phyloP scores from a whole-genome alignment of 2,329 filamentous ascomycete genomes.

The Biscogniauxia sp. region DNA sequence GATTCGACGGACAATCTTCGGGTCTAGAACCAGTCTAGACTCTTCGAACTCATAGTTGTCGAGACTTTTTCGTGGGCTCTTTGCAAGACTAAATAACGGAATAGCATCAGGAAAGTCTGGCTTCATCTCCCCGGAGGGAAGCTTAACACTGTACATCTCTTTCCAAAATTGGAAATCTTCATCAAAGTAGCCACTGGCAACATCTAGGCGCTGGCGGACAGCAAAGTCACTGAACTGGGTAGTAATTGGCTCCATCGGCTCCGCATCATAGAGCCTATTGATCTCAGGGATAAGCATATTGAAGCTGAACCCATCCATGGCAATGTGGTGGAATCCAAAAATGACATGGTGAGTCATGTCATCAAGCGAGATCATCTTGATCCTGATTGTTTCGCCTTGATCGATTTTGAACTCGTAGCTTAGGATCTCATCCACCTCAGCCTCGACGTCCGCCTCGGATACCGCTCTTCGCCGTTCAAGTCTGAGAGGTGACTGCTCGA shows the following conservation, averaged over 20 bases:
- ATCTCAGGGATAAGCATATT: slow-evolving; percentile 12
- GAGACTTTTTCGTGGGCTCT: slow-evolving; percentile 3
- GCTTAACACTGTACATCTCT: slow-evolving; percentile 3
- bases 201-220: slow-evolving; percentile 5
- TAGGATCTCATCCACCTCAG: slow-evolving; percentile 32
- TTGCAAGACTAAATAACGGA: slow-evolving; percentile 4
- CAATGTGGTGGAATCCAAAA: slow-evolving; percentile 46
- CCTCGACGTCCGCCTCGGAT: slow-evolving; percentile 24
- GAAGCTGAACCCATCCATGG: slow-evolving; percentile 47
- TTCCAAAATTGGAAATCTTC: slow-evolving; percentile 8
- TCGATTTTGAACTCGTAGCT: slow-evolving; percentile 38
- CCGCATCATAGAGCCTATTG: slow-evolving; percentile 11
- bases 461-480: slow-evolving; percentile 25
- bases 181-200: slow-evolving; percentile 4
- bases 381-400: slow-evolving; percentile 33
- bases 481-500: slow-evolving; percentile 22
- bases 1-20: slow-evolving; percentile 5
- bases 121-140: slow-evolving; percentile 2
- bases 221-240: slow-evolving; percentile 12
- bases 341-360: slow-evolving; percentile 38
- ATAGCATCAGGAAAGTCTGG: slow-evolving; percentile 5
- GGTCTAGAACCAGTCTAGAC: slow-evolving; percentile 4
- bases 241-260: not conserved
- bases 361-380: slow-evolving; percentile 34
- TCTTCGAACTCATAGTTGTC: slow-evolving; percentile 7